A percentile compares a stretch with the other conserved stretches of the same genome.
phyloP scores from a whole-genome alignment of 805 yeast genomes.

The Candida sanyiensis region DNA sequence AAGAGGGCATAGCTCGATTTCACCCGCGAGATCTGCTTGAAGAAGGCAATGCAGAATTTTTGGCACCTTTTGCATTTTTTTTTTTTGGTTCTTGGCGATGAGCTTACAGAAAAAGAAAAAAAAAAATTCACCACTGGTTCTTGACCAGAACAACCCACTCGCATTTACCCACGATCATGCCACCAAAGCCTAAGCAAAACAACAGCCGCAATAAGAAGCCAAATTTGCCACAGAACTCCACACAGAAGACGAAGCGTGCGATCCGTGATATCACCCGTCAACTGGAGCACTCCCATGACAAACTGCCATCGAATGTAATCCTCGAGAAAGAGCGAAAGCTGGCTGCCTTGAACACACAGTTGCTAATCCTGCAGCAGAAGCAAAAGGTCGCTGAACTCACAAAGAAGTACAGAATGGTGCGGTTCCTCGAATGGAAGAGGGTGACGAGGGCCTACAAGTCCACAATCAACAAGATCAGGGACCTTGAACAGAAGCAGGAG shows the following conservation, averaged over 20 bases:
- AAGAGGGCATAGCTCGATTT: no score
- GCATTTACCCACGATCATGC: not conserved
- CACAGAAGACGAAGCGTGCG: conserved; percentile 66
- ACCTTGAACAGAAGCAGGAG: conserved; percentile 23
- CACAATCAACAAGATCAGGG: conserved; percentile 29
- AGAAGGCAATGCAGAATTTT: no score
- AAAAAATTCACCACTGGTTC: no score
- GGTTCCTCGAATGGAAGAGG: conserved; percentile 87
- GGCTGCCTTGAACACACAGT: conserved; percentile 55
- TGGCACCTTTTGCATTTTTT: no score
- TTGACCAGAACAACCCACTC: not conserved
- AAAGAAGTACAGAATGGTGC: conserved; percentile 84
- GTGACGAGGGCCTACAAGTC: conserved; percentile 65
- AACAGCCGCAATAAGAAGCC: not conserved
- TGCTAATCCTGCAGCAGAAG: conserved; percentile 41
- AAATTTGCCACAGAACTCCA: conserved; percentile 5
- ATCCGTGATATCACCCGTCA: conserved; percentile 82
- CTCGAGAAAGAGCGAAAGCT: conserved; percentile 72
- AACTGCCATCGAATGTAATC: conserved; percentile 57
- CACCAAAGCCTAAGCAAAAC: conserved; percentile 1
- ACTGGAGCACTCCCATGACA: conserved; percentile 46
- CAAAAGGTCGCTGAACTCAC: conserved; percentile 47
- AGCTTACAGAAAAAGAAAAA: no score
- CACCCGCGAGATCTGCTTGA: no score
- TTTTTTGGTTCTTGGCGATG: no score